Evolutionary conservation across 495 filamentous ascomycete species (phyloP), one percentile per base, ranked within the genome.

Genomic region (Penicillium tannophilum): DNA sequence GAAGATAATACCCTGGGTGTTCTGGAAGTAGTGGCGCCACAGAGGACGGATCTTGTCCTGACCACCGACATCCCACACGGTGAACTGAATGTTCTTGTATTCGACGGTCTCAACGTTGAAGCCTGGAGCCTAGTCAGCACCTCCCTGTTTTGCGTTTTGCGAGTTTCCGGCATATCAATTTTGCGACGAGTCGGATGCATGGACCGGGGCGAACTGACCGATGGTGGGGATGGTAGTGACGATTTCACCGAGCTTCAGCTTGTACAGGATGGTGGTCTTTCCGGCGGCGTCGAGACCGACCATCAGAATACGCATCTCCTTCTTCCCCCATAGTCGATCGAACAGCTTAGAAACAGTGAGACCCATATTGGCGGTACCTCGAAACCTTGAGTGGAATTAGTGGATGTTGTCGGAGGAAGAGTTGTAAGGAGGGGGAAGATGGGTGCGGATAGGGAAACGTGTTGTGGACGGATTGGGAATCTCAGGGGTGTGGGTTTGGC

Each of bases 31-130:
- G 83, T 99, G 94, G 82, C 94, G 89, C 94, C 94, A 99, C 72
- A 99, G 82, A 71, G 94, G 94, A 76, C 94, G 88, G 77, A 99
- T 99, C 90, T 99, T 99, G 84, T 99, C 94, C 84, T 99, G 94
- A 73, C 94, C 94, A 84, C 94, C 94, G 72, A 99, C 94, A 86
- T 99, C 94, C 94, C 94, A 99, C 76, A 99, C 94, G 74, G 94
- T 99, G 83, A 99, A 99, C 76, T 97, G 93, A 76, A 99, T 97
- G 86, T 99, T 98, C 87, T 97, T 97, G 84, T 98, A 99, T 76
- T 97, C 95, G 78, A 99, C 95, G 45, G 94, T 98, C 86, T 99
- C 94, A 75, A 99, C 94, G 84, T 99, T 99, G 86, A 99, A 99
- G 64, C 94, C 94, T 30, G n/a, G 8, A 56, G 23, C n/a, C 53